Evolutionary conservation across 331 rosid species (phyloP).

Genomic region (Prunus yedoensis): DNA sequence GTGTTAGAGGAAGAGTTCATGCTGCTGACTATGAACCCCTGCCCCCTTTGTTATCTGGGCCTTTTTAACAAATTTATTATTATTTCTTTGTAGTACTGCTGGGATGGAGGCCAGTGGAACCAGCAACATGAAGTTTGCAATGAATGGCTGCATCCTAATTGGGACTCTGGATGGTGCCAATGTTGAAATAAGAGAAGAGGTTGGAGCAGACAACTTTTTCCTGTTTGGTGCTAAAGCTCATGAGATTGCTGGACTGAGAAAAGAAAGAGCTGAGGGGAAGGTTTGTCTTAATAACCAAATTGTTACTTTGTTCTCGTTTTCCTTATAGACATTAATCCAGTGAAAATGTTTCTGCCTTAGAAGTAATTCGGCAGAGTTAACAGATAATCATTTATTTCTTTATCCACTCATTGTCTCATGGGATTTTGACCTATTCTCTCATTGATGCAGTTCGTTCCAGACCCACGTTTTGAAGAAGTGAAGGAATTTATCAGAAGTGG

Average conservation of each 20-base stretch:
- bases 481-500: constrained; percentile 83
- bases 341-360: neutral
- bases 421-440: constrained; percentile 31
- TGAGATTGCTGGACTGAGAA: constrained; percentile 87
- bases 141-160: constrained; percentile 92
- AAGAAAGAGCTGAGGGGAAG: constrained; percentile 94
- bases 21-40: neutral
- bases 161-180: constrained; percentile 99
- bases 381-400: too few relatives aligned
- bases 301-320: constrained; percentile 18
- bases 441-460: constrained; percentile 75
- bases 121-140: constrained; percentile 97
- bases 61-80: neutral
- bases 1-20: neutral
- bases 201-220: constrained; percentile 92
- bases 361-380: neutral
- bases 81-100: constrained; percentile 67
- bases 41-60: neutral
- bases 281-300: constrained; percentile 39
- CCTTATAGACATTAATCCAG: neutral
- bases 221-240: constrained; percentile 95
- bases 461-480: constrained; percentile 88
- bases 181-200: constrained; percentile 95
- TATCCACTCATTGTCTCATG: neutral
- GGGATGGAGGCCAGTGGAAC: constrained; percentile 99